Base-by-base conservation (phyloP, 257 asterid species). In the Knoxia roxburghii region DNA sequence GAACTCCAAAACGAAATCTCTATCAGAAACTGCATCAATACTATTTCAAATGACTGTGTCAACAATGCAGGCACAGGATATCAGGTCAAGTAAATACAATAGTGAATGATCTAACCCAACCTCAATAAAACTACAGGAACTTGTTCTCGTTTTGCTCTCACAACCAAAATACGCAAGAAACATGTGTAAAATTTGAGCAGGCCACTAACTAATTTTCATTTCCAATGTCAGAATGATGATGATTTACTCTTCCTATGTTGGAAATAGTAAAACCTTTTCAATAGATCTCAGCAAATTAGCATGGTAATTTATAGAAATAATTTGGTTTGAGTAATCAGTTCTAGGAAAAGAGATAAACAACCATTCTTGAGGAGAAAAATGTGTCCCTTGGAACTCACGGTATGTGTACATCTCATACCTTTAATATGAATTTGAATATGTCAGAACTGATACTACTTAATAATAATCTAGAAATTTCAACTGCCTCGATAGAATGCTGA, bases 11-110 rank as follows among this genome's bases (percentile, higher is more conserved):
- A 94, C 93, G 67, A 94, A 94, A 83, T 94, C 99, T 77, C 99
- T 86, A 81, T 94, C 99, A 27, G 99, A 90, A 81, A 94, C 98
- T 80, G 99, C 99, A 90, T 94, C 99, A 73, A 94, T 94, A 90
- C 99, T 94, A 78, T 81, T 85, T 65, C 79, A 80, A 68, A 79
- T 56, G 71, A 78, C 21, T 72, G 76, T 62, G 83, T 79, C 64
- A 85, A 61, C 68, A 76, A 61, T 23, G 61, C 48, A 26, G 76
- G 69, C 46, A 50, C 27, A 24, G 15, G 68, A 30, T 27, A 69
- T 50, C 32, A 77, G 35, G 41, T 29, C 51, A 8, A 73, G 18
- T 37, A 45, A 18, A 58, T 21, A 7, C 21, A 45, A 33, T 46
- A 21, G 24, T 55, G 65, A 62, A 6, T 0, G 57, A 72, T 35